Evolutionary conservation across 306 rosid genomes (phyloP), one percentile per base, ranked within the genome.

Genomic region (Amphicarpaea edgeworthii): DNA sequence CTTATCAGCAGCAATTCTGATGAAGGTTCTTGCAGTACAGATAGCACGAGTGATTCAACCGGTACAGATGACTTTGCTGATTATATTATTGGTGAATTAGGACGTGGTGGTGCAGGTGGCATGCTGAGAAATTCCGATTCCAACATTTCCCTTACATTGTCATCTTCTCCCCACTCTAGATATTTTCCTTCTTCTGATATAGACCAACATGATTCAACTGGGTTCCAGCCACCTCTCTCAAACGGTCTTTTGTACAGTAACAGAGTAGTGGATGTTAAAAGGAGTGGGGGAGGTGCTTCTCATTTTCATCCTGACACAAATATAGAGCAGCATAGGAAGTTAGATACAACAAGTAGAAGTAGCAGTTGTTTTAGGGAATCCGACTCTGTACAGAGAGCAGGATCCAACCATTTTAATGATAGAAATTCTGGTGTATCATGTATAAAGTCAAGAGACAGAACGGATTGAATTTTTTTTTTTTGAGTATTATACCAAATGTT

Each of bases 11-110:
- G 40, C 83, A 82, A 78, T 78, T 93, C 97, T 2, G 97, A 93
- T 24, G 97, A 83, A 84, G 89, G 97, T 72, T 93, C 96, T 72
- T 88, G 83, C 81, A 87, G 97, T 69, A 91, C 96, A 2, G 96
- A 89, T 37, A 89, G 91, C 89, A 88, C 96, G 9, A 54, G 70
- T 1, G 90, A 86, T 73, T 84, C 97, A 10, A 55, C 80, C 38
- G 73, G 93, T 55, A 79, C 88, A 0, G 97, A 93, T 11, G 98
- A 91, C 63, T 89, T 89, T 26, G 87, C 92, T 0, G 97, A 91
- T 62, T 88, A 86, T 78, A 77, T 86, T 68, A 86, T 87, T 77
- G 93, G 96, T 47, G 87, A 89, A 19, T 68, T 84, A 0, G 88
- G 89, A 54, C 83, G 79, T 10, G 84, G 79, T 10, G 84, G 82